phyloP scores from a whole-genome alignment of 805 yeast species.

The Candida parachauliodes region DNA sequence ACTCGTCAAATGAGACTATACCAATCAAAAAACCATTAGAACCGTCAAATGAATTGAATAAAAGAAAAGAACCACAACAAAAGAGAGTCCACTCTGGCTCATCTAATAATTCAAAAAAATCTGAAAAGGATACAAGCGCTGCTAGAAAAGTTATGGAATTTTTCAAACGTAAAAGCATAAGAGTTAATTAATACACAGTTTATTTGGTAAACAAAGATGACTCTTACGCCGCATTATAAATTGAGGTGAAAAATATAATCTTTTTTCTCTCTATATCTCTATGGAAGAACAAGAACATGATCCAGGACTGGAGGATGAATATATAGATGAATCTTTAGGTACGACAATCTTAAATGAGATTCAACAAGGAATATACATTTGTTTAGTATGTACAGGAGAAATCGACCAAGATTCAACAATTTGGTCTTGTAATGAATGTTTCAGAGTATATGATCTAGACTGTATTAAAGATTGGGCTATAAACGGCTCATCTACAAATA shows the following conservation, averaged over 20 bases:
- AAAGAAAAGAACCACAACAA: constrained; percentile 21
- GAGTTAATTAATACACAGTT: constrained; percentile 22
- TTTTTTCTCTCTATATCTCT: background rate
- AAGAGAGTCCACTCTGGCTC: constrained; percentile 26
- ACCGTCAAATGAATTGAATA: constrained; percentile 28
- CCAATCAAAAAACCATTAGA: constrained; percentile 26
- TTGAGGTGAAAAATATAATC: background rate
- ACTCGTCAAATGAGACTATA: constrained; percentile 15
- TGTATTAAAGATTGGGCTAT: constrained; percentile 88
- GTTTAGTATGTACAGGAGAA: constrained; percentile 86
- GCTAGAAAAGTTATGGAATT: constrained; percentile 77
- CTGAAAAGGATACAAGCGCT: constrained; percentile 62
- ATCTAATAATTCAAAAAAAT: constrained; percentile 25
- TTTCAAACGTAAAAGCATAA: constrained; percentile 58
- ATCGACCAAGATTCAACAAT: constrained; percentile 60
- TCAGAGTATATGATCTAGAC: constrained; percentile 77
- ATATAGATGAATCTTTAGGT: constrained; percentile 26
- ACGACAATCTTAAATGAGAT: constrained; percentile 55
- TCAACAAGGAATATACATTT: constrained; percentile 65
- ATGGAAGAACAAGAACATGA: constrained; percentile 7
- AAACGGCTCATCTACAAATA: constrained; percentile 64
- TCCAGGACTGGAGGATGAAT: constrained; percentile 4
- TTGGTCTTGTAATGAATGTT: constrained; percentile 80
- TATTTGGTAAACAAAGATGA: background rate
- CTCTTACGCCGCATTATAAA: background rate